Evolutionary conservation across 2,329 filamentous ascomycete genomes (phyloP), one percentile per base, ranked within the genome.

Genomic region (Penicillium rolfsii): DNA sequence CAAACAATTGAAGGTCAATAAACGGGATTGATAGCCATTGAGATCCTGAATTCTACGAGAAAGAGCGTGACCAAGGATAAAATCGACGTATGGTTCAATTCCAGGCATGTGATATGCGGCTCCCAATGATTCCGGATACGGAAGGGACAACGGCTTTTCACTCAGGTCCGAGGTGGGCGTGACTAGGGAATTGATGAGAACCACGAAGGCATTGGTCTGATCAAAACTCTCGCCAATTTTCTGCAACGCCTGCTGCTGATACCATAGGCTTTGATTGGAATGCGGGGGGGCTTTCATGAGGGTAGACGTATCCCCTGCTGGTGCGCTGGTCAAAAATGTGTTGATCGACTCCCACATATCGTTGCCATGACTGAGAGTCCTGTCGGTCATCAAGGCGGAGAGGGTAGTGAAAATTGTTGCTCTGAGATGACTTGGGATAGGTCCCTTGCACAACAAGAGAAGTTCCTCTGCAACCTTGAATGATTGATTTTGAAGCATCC

Each of bases 11-110:
- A 90, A 88, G 52, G 90, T 88, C 57, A 98, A 79, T 8, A 94
- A 83, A 48, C 89, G 86, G 28, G 87, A 84, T 73, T 96, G 91
- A 43, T 86, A 79, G 52, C 86, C 79, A 63, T 91, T 90, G 6
- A 90, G 77, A 57, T 92, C 89, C 38, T 84, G 84, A 11, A 86
- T 81, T 63, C 87, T 89, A 53, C 85, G 83, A 16, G 85, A 86
- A 70, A 96, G 90, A 16, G 96, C 86, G 58, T 89, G 85, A 16
- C 91, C 92, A 64, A 98, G 79, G 22, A 93, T 88, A 73, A 95
- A 97, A 76, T 99, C 96, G 59, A 98, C 84, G 70, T 97, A 99
- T 1, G 91, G 87, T 62, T 97, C 93, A 62, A 99, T 92, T 1
- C 96, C 95, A 14, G 93, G 87, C 78, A 88, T 88, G 56, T 95